Conservation (phyloP, 805 yeast species). For the Myxozyma udenii region DNA sequence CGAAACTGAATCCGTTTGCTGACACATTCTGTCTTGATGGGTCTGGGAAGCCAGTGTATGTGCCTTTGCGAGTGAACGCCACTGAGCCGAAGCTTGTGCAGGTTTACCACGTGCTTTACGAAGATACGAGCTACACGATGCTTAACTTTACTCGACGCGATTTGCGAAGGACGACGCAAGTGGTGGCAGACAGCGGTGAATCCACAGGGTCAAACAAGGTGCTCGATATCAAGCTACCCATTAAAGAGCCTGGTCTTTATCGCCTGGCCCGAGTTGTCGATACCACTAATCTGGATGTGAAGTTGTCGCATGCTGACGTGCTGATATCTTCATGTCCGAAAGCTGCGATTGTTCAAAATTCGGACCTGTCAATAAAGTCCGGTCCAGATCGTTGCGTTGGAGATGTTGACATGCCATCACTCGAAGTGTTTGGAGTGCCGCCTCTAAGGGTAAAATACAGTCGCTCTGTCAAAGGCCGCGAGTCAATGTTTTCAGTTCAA, state of each 20-base stretch:
- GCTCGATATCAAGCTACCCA: conserved; percentile 58
- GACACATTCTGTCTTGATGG: conserved; percentile 55
- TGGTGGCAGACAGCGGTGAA: background rate
- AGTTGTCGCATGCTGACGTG: conserved; percentile 59
- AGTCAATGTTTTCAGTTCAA: conserved; percentile 32
- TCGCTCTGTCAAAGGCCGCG: conserved; percentile 32
- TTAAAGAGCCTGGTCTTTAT: conserved; percentile 73
- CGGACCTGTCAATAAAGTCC: conserved; percentile 5
- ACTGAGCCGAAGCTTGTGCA: conserved; percentile 70
- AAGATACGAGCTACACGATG: conserved; percentile 46
- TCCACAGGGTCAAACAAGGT: conserved; percentile 13
- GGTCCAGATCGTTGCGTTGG: conserved; percentile 60
- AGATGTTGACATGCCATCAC: conserved; percentile 49
- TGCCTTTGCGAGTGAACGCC: conserved; percentile 80
- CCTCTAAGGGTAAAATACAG: conserved; percentile 63
- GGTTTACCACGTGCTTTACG: conserved; percentile 57
- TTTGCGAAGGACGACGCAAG: conserved; percentile 40
- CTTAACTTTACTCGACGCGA: conserved; percentile 59
- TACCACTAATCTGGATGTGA: conserved; percentile 52
- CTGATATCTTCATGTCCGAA: conserved; percentile 74
- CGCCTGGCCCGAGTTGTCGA: conserved; percentile 67
- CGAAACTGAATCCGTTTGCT: conserved; percentile 71
- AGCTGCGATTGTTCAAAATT: conserved; percentile 48
- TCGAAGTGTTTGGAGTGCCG: conserved; percentile 69
- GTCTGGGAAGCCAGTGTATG: conserved; percentile 36